Evolutionary conservation across 2,329 filamentous ascomycete genomes (phyloP).

Genomic region (Pezicula neosporulosa): DNA sequence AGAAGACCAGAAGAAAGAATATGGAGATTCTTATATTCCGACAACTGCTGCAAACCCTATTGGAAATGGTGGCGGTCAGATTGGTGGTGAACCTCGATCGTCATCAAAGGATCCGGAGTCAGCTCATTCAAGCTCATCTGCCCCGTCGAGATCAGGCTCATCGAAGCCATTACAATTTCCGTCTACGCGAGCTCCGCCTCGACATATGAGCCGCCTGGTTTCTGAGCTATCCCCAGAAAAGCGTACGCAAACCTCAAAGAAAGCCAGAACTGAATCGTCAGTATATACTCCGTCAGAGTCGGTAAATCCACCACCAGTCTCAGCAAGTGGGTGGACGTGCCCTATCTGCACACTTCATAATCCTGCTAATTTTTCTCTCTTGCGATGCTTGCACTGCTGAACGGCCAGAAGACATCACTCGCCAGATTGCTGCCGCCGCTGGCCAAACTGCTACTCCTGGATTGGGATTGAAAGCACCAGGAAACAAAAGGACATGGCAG

Average conservation of each 20-base stretch:
- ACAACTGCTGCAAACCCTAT: conserved; percentile 26
- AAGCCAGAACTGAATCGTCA: conserved; percentile 1
- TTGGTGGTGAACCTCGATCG: conserved; percentile 7
- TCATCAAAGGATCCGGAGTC: not conserved
- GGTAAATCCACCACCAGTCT: conserved; percentile 5
- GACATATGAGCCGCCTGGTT: conserved; percentile 24
- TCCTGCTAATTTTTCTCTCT: conserved; percentile 41
- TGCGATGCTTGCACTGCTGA: conserved; percentile 55
- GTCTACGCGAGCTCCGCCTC: conserved; percentile 12
- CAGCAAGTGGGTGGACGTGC: conserved; percentile 51
- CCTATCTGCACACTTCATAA: conserved; percentile 55
- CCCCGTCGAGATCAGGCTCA: not conserved
- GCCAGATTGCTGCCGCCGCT: conserved; percentile 13
- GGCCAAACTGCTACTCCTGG: conserved; percentile 2
- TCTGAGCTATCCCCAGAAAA: conserved; percentile 17
- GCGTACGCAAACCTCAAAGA: conserved; percentile 10
- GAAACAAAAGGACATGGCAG: conserved; percentile 36
- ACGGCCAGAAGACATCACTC: conserved; percentile 30
- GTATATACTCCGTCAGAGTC: not conserved
- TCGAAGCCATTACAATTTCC: not conserved
- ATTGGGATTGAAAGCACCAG: conserved; percentile 4
- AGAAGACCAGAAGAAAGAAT: conserved; percentile 52
- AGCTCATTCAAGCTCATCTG: not conserved
- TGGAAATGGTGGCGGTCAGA: conserved; percentile 25
- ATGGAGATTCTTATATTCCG: conserved; percentile 23